A percentile compares a stretch with the other conserved stretches of the same genome.
phyloP scores from a whole-genome alignment of 352 stramenopile species.

The Pythium utonaiense region DNA sequence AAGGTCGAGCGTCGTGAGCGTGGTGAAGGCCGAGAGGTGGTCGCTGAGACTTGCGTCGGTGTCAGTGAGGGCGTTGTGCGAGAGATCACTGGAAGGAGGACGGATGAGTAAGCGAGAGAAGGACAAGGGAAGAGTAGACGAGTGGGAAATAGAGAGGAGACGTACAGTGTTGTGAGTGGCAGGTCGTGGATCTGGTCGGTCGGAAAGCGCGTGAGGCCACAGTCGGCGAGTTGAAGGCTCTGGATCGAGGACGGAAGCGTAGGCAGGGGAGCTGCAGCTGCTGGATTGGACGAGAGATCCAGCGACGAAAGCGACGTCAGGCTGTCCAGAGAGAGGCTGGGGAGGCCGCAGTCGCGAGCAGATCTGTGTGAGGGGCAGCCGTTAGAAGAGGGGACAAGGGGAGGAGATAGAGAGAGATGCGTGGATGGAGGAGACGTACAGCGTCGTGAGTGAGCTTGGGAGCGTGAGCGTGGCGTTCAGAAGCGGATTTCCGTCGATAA shows the following conservation, averaged over 20 bases:
- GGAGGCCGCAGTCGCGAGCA: conserved; percentile 7
- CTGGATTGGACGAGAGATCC: conserved; percentile 18
- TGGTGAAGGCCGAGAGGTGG: background rate
- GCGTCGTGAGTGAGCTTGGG: background rate
- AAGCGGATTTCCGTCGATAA: conserved; percentile 11
- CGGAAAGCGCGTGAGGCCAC: conserved; percentile 11
- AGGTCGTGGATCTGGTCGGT: background rate
- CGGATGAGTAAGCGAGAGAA: background rate
- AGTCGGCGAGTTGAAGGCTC: conserved; percentile 4
- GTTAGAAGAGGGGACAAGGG: too few relatives aligned
- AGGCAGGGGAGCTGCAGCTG: background rate
- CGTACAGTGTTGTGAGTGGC: conserved; percentile 17
- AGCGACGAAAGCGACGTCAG: conserved; percentile 1
- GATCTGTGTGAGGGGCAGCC: too few relatives aligned
- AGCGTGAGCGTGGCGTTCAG: background rate
- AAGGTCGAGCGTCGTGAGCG: conserved; percentile 14
- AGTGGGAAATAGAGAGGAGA: too few relatives aligned
- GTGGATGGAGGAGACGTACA: conserved; percentile 1
- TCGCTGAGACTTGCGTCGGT: background rate
- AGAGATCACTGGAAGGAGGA: conserved; percentile 10
- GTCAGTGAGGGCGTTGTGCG: conserved; percentile 9
- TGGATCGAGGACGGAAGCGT: conserved; percentile 1
- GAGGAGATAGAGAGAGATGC: background rate
- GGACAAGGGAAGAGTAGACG: too few relatives aligned
- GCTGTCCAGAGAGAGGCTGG: background rate